Evolutionary conservation across 768 basidiomycete genomes (phyloP).

Genomic region (Rhizopogon vinicolor): DNA sequence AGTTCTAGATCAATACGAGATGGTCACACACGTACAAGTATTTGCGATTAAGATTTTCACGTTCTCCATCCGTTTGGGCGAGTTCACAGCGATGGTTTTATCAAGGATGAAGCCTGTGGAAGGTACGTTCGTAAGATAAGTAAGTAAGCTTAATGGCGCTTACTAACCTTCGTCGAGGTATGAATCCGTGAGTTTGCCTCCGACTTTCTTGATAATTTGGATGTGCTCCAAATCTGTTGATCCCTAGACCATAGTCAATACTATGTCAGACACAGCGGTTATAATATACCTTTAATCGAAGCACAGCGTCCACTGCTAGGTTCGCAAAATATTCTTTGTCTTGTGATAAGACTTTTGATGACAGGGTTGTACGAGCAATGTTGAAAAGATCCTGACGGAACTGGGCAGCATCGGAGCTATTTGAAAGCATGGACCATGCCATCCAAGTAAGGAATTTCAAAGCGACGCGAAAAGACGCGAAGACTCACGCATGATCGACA

Average conservation of each 20-base stretch:
- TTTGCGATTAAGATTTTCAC: slow-evolving; percentile 96
- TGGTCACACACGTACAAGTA: slow-evolving; percentile 63
- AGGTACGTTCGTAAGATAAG: neutral
- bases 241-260: slow-evolving; percentile 47
- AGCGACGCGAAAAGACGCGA: neutral
- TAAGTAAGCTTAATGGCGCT: no score
- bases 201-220: slow-evolving; percentile 99
- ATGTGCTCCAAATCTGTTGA: slow-evolving; percentile 97
- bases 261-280: neutral
- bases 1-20: neutral
- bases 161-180: slow-evolving; percentile 90
- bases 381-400: slow-evolving; percentile 94
- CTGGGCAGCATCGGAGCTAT: slow-evolving; percentile 61
- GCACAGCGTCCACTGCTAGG: slow-evolving; percentile 93
- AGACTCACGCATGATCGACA: slow-evolving; percentile 73
- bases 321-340: slow-evolving; percentile 99
- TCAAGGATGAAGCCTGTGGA: slow-evolving; percentile 90
- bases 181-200: slow-evolving; percentile 95
- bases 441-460: neutral
- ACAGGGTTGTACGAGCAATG: slow-evolving; percentile 93
- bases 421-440: neutral
- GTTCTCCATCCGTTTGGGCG: slow-evolving; percentile 91
- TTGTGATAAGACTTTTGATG: slow-evolving; percentile 93
- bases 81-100: slow-evolving; percentile 91
- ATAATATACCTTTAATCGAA: slow-evolving; percentile 72